Evolutionary conservation across 1,139 yeast genomes (phyloP), one percentile per base, ranked within the genome.

Genomic region (Candida freyschussii): DNA sequence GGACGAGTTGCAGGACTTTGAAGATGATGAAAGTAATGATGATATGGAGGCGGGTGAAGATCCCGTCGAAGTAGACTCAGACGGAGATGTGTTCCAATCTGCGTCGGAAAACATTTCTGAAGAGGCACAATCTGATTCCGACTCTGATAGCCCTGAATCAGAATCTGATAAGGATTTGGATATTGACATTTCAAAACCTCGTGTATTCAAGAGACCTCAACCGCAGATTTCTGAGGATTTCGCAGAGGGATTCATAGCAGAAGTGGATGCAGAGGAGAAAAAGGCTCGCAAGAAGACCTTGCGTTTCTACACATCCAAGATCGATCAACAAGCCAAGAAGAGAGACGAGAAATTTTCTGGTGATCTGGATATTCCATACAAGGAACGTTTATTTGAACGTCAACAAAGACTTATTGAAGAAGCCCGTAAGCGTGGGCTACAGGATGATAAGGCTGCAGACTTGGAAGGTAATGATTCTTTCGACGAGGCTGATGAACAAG

Each of bases 231-330:
- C 37, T 7, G 50, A 51, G 16, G 51, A 84, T 55, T 79, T 65
- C 50, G 65, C 74, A 11, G 95, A 84, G 55, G 65, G 76, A 24
- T 72, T 72, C 13, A 64, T 75, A 26, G 85, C 81, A 32, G 91
- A 80, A 21, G 78, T 86, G 30, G 97, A 91, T 56, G 70, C 74
- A 41, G 95, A 86, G 55, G 98, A 89, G 34, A 87, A 91, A 57
- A 73, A 71, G 37, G 75, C 78, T 26, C 79, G 95, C 52, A 85
- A 83, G 65, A 79, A 77, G 58, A 75, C 95, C 1, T 74, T 91
- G 50, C 78, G 97, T 48, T 93, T 91, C 77, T 91, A 91, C 69
- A 91, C 98, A 2, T 84, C 97, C 40, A 91, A 89, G 62, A 89
- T 91, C 59, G 96, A 87, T 57, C 89, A 84, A 60, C 83, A 84